These are phyloP conservation scores for Zoysia japonica DNA, from an alignment of 176 grass and related monocot species.

Conservation along the genomic window DNA sequence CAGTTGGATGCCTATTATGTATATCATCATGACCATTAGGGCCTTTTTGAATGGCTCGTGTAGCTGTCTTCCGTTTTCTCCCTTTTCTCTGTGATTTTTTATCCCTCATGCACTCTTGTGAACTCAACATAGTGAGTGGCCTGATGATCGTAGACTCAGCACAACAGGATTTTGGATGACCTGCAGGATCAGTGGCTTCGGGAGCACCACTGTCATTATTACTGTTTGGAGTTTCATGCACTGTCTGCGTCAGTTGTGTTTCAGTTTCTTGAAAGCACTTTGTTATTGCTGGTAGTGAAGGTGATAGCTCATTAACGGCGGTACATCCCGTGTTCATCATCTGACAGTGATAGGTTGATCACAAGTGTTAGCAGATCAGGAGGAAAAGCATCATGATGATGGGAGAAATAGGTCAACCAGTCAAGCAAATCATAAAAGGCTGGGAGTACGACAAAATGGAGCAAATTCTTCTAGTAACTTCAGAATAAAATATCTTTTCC, in stretches of 20 bases:
- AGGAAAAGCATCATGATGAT: background rate
- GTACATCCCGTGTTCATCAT: background rate
- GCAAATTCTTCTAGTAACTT: background rate
- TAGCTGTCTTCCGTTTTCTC: background rate
- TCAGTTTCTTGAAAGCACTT: background rate
- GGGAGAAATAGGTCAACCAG: background rate
- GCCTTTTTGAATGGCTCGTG: background rate
- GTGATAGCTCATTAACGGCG: background rate
- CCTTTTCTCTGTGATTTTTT: background rate
- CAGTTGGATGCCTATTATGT: background rate
- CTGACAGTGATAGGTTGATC: background rate
- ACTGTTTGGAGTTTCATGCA: constrained; percentile 16
- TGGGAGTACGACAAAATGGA: background rate
- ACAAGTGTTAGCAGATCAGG: background rate
- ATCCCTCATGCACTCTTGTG: background rate
- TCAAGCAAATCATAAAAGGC: background rate
- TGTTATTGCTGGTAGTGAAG: background rate
- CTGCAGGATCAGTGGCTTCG: background rate
- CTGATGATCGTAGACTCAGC: background rate
- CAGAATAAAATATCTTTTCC: background rate
- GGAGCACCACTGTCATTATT: constrained; percentile 6
- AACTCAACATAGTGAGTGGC: background rate
- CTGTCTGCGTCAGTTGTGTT: background rate
- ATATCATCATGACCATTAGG: background rate
- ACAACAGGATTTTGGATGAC: background rate